phyloP scores from a whole-genome alignment of 768 basidiomycete genomes.

The Rickenella mellea region DNA sequence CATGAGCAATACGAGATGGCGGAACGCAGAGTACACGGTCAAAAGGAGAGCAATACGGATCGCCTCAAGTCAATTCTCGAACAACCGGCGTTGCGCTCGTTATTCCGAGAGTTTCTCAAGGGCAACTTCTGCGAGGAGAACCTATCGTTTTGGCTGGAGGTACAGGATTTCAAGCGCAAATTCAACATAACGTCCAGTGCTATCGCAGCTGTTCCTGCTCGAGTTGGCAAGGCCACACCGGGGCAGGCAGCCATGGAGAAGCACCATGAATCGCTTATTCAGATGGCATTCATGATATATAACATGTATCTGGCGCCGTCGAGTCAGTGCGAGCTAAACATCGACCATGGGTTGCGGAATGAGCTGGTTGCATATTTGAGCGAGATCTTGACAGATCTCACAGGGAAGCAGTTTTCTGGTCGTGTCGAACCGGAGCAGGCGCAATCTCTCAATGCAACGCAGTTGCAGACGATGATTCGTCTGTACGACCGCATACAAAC shows the following conservation, averaged over 20 bases:
- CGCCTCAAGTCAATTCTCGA: slow-evolving; percentile 88
- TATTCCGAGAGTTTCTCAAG: slow-evolving; percentile 93
- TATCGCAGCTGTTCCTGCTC: slow-evolving; percentile 40
- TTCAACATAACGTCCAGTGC: slow-evolving; percentile 95
- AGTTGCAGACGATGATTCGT: slow-evolving; percentile 86
- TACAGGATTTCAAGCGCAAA: slow-evolving; percentile 92
- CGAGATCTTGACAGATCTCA: slow-evolving; percentile 72
- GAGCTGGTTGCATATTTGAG: slow-evolving; percentile 91
- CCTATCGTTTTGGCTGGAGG: slow-evolving; percentile 93
- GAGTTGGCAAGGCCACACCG: slow-evolving; percentile 31
- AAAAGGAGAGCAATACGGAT: slow-evolving; percentile 86
- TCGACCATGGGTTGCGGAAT: slow-evolving; percentile 92
- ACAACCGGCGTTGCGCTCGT: slow-evolving; percentile 75
- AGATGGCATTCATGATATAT: slow-evolving; percentile 89
- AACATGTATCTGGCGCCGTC: slow-evolving; percentile 93
- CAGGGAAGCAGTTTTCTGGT: slow-evolving; percentile 71
- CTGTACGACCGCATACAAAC: slow-evolving; percentile 94
- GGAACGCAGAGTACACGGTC: slow-evolving; percentile 47
- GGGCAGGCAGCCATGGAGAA: slow-evolving; percentile 90
- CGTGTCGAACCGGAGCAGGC: slow-evolving; percentile 78
- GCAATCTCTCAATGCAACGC: slow-evolving; percentile 83
- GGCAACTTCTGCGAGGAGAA: slow-evolving; percentile 98
- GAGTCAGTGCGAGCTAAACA: slow-evolving; percentile 93
- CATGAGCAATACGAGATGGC: slow-evolving; percentile 43
- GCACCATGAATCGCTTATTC: slow-evolving; percentile 91